Evolutionary conservation across 2,329 filamentous ascomycete species (phyloP).

Genomic region (Penicillium crustosum): DNA sequence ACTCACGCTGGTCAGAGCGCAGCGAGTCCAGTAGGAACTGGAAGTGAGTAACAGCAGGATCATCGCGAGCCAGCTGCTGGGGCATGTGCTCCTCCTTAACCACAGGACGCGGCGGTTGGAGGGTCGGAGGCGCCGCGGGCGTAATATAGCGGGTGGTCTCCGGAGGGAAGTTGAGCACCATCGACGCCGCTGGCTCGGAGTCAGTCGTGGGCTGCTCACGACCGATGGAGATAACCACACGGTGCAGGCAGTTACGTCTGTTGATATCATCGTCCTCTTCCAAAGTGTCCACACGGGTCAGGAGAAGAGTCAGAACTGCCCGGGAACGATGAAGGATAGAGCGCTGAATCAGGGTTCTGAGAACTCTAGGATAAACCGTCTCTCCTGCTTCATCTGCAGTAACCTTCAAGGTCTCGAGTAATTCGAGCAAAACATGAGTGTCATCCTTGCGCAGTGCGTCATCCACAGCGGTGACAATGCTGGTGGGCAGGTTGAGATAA

Average conservation of each 20-base stretch:
- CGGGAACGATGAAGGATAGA: constrained; percentile 71
- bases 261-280: constrained; percentile 92
- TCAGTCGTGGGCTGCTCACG: constrained; percentile 63
- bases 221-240: constrained; percentile 87
- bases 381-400: constrained; percentile 58
- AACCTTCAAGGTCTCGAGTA: constrained; percentile 60
- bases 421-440: constrained; percentile 43
- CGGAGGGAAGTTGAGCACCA: constrained; percentile 49
- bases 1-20: constrained; percentile 63
- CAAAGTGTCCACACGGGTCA: constrained; percentile 68
- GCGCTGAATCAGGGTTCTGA: constrained; percentile 46
- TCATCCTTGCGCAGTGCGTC: constrained; percentile 44
- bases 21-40: constrained; percentile 66
- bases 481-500: constrained; percentile 69
- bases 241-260: constrained; percentile 87
- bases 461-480: constrained; percentile 43
- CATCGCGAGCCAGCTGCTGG: constrained; percentile 64
- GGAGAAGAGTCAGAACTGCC: constrained; percentile 67
- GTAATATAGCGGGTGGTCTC: constrained; percentile 74
- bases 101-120: constrained; percentile 61
- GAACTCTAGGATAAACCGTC: constrained; percentile 64
- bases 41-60: constrained; percentile 72
- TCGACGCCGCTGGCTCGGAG: constrained; percentile 53
- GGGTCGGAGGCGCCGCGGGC: constrained; percentile 68
- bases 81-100: constrained; percentile 64